Evolutionary conservation across 371 early-diverging fungal genomes (phyloP), one percentile per base, ranked within the genome.

Genomic region (Lichtheimia ramosa): DNA sequence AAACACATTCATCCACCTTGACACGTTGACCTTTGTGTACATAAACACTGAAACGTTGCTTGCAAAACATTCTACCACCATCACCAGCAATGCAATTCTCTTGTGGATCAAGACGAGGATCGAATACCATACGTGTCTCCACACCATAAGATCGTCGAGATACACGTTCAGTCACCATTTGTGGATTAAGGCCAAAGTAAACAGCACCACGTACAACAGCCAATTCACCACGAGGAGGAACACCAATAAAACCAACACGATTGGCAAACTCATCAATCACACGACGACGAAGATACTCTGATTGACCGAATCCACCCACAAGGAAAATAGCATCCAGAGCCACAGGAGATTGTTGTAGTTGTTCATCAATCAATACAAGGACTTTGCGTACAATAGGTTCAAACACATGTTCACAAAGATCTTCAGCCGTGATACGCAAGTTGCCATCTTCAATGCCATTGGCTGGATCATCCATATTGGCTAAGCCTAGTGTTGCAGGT

Each of bases 101-200:
- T 25, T 76, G 72, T 13, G 84, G 84, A 62, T 84, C 84, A 16
- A 70, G 54, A 8, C 82, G 75, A 16, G 80, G 81, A 28, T 79
- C 76, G 63, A 81, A 84, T 10, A 81, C 75, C 84, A 84, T 84
- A 24, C 83, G 77, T 7, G 84, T 83, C 54, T 84, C 84, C n/a
- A 84, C 74, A 16, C 84, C 84, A 56, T 84, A 80, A 50, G 82
- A 81, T 23, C 84, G 76, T 68, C 84, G 74, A 1, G 84, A 82
- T 8, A 84, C 82, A 69, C 84, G 81, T 24, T 82, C 77, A 39
- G 81, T 78, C 50, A 84, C 78, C 65, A 81, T 77, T 49, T 70
- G 71, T 27, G 80, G 79, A 13, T 81, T 78, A 54, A 84, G 39
- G 42, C 84, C 84, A 63, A 82, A 83, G 61, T 84, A 82, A 18